Percentiles rank a stretch among this genome's conserved stretches.
Conservation (phyloP, 805 yeast genomes). For the Candida ficus region DNA sequence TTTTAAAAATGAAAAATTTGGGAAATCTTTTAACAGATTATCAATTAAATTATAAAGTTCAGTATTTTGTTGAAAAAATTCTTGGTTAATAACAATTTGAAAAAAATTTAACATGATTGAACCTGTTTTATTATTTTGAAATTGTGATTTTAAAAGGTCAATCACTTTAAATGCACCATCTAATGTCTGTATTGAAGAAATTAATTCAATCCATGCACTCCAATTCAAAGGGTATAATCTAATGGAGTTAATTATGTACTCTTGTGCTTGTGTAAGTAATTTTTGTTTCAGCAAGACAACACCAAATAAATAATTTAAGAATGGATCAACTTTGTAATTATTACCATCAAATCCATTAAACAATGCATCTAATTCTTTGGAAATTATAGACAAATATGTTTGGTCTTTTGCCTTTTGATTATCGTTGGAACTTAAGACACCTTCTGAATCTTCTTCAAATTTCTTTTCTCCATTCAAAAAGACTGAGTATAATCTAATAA, state of each 20-base stretch:
- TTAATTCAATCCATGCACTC: conserved; percentile 88
- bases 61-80: conserved; percentile 64
- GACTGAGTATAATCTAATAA: conserved; percentile 63
- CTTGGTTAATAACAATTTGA: conserved; percentile 42
- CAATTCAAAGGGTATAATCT: conserved; percentile 78
- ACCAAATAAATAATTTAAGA: conserved; percentile 70
- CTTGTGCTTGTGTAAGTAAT: conserved; percentile 55
- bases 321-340: conserved; percentile 40
- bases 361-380: conserved; percentile 39
- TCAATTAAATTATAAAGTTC: conserved; percentile 48
- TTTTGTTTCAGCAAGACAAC: conserved; percentile 58
- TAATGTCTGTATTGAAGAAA: conserved; percentile 51
- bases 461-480: conserved; percentile 75
- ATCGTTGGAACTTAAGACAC: conserved; percentile 44
- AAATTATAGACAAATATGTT: conserved; percentile 27
- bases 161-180: conserved; percentile 46
- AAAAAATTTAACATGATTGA: conserved; percentile 15
- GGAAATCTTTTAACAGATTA: conserved; percentile 50
- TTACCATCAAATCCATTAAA: conserved; percentile 1
- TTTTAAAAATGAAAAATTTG: conserved; percentile 66
- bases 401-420: conserved; percentile 25
- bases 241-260: conserved; percentile 55
- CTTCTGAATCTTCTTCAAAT: conserved; percentile 66
- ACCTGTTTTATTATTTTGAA: conserved; percentile 14
- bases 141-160: conserved; percentile 15